phyloP scores from a whole-genome alignment of 139 green algal genomes.

The Micractinium conductrix region DNA sequence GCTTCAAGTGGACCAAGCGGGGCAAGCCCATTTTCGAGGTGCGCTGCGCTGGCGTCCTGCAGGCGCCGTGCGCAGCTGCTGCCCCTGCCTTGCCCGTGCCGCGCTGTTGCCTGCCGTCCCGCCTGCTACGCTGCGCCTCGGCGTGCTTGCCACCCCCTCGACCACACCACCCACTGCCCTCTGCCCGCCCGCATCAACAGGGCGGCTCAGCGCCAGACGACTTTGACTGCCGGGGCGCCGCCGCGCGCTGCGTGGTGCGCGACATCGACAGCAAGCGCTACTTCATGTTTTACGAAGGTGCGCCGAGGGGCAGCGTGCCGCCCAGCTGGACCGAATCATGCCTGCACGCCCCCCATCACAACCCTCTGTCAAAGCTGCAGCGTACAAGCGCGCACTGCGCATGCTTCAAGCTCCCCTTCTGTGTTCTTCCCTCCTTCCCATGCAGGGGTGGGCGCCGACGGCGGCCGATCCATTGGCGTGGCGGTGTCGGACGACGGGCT shows the following conservation, averaged over 20 bases:
- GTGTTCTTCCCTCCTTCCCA: too few relatives aligned
- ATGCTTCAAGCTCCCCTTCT: too few relatives aligned
- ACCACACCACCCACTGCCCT: not conserved
- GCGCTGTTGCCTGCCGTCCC: too few relatives aligned
- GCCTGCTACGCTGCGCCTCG: too few relatives aligned
- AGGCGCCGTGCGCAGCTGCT: not conserved
- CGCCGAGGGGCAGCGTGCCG: too few relatives aligned
- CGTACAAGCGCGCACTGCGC: too few relatives aligned
- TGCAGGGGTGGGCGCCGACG: constrained; percentile 71
- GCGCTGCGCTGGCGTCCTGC: not conserved
- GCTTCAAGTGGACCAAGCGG: constrained; percentile 74
- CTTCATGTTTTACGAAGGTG: constrained; percentile 96
- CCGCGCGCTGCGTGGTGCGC: constrained; percentile 60
- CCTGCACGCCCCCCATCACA: too few relatives aligned
- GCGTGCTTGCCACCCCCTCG: not conserved
- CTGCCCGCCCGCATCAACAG: not conserved
- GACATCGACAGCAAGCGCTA: constrained; percentile 80
- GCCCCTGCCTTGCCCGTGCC: too few relatives aligned
- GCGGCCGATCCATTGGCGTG: constrained; percentile 75
- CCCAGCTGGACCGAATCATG: too few relatives aligned
- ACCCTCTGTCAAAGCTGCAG: too few relatives aligned
- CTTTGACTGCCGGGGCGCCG: constrained; percentile 71
- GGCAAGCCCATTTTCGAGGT: constrained; percentile 65
- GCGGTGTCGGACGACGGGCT: constrained; percentile 78
- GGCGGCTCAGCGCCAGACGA: constrained; percentile 34